Evolutionary conservation across 163 green algal species (phyloP).

Genomic region (Chloromonas sp.): DNA sequence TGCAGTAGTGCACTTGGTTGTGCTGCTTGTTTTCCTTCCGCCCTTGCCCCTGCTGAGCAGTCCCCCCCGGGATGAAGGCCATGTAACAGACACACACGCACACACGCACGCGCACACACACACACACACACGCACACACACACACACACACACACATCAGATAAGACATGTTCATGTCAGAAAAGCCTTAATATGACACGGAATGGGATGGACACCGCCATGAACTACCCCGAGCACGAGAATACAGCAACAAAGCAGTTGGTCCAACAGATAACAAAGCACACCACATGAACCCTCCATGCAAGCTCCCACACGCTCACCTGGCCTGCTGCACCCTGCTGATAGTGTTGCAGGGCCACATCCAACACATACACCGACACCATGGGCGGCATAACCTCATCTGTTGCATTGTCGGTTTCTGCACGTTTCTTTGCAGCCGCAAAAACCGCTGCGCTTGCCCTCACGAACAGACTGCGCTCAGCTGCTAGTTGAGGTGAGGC

Average conservation of each 20-base stretch:
- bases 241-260: too few species aligned
- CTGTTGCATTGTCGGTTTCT: neutral
- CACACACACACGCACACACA: too few species aligned
- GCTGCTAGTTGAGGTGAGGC: slow-evolving; percentile 10
- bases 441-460: neutral
- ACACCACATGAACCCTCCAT: too few species aligned
- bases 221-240: too few species aligned
- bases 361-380: slow-evolving; percentile 1
- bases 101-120: too few species aligned
- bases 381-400: neutral
- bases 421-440: neutral
- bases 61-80: neutral
- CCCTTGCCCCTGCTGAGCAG: too few species aligned
- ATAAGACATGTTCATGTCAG: too few species aligned
- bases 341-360: neutral
- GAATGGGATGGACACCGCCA: too few species aligned
- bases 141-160: neutral
- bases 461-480: slow-evolving; percentile 39
- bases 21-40: too few species aligned
- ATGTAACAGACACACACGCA: neutral
- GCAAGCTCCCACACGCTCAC: neutral
- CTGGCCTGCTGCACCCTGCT: neutral
- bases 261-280: too few species aligned
- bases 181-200: too few species aligned
- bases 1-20: too few species aligned